A percentile compares a stretch with the other conserved stretches of the same genome.
These are phyloP conservation scores for Colletotrichum lentis DNA, from an alignment of 2,329 filamentous ascomycete genomes.

Conservation along the genomic window DNA sequence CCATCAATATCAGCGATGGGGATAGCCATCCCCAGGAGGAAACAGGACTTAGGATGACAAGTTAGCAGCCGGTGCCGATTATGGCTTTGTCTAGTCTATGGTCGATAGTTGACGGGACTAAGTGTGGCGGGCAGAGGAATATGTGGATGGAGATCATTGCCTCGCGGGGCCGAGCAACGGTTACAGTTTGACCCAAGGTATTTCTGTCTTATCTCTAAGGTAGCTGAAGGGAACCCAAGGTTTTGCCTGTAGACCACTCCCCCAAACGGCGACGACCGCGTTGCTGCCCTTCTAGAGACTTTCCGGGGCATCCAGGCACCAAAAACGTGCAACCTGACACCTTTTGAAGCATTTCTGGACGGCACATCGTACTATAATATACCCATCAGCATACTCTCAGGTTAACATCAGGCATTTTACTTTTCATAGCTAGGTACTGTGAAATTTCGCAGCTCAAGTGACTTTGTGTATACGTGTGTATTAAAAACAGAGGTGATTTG, in stretches of 20 bases:
- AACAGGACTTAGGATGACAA: background rate
- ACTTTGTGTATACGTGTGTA: constrained; percentile 19
- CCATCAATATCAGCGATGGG: too few species aligned
- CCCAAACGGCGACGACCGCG: too few species aligned
- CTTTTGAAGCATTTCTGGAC: too few species aligned
- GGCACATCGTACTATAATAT: too few species aligned
- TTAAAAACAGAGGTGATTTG: constrained; percentile 33
- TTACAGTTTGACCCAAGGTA: background rate
- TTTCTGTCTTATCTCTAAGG: background rate
- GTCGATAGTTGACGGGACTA: background rate
- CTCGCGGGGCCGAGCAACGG: background rate
- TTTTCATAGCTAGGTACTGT: too few species aligned
- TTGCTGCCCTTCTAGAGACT: too few species aligned
- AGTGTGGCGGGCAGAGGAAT: background rate
- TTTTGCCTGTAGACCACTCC: background rate
- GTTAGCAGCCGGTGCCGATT: background rate
- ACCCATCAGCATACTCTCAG: too few species aligned
- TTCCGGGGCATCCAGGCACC: too few species aligned
- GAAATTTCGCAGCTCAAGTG: background rate
- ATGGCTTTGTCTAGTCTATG: background rate
- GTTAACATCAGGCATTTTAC: too few species aligned
- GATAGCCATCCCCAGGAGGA: background rate
- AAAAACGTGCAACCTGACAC: too few species aligned
- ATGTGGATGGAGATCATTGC: background rate
- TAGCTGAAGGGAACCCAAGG: too few species aligned